Base-by-base conservation (phyloP, 2,329 filamentous ascomycete species). In the Sporothrix variecibatus region DNA sequence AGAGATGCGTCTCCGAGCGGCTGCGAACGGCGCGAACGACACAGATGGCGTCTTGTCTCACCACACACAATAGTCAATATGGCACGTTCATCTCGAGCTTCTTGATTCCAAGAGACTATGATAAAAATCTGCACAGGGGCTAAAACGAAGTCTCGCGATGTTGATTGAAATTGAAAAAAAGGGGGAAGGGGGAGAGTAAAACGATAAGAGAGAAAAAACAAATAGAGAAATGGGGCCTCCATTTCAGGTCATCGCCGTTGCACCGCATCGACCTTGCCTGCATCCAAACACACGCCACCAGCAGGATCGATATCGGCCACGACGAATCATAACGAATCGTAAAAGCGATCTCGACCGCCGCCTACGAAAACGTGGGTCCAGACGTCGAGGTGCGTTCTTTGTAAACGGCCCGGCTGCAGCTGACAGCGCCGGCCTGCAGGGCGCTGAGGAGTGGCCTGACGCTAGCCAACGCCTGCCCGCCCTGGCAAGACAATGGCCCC, bases 401-500 rank as follows among this genome's bases (percentile, higher is more conserved):
- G 40, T 31, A 68, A 49, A 68, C 40, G 40, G 64, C 38, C 40
- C 40, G 40, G 64, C n/a, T 49, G 64, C 26, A 9, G 62, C 34
- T 46, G n/a, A 49, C 23, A 28, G 23, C 40, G 40, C n/a, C n/a
- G 4, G 23, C 15, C 38, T 69, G 67, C 67, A 69, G 46, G 67
- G 46, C 67, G 67, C 67, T 69, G 67, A 67, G 23, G n/a, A 53
- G 67, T 69, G 67, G 46, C 46, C 67, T 69, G 67, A 53, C 46
- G n/a, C 46, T 69, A 69, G 40, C 38, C 11, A 8, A 11, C 20
- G 6, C 28, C 43, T 49, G 12, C 20, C 58, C 20, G 56, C 26
- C 53, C 53, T 58, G 23, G 53, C 58, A 53, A 38, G 34, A 64
- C 60, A 64, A 43, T 64, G 60, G 11, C n/a, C 15, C 65, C 46